Percentiles rank a stretch among this genome's conserved stretches.
These are phyloP conservation scores for Amphibolis antarctica DNA, from an alignment of 106 monocot species.

Conservation along the genomic window DNA sequence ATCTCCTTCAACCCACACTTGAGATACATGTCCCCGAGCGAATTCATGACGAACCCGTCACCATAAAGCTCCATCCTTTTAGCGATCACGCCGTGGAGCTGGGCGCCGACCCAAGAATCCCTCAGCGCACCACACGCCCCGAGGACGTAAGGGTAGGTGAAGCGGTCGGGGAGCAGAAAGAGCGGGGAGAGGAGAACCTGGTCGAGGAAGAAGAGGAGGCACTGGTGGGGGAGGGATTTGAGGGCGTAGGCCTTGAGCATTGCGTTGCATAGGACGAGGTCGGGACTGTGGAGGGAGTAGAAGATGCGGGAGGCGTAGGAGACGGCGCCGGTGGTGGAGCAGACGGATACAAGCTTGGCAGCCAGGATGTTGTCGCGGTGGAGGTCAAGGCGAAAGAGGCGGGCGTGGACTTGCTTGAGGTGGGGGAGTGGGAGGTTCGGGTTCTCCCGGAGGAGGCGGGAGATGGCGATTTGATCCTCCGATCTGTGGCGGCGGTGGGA, in stretches of 20 bases:
- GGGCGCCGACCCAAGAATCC: conserved; percentile 5
- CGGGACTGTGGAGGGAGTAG: conserved; percentile 19
- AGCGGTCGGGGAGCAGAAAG: conserved; percentile 27
- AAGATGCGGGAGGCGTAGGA: conserved; percentile 29
- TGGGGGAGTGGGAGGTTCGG: conserved; percentile 19
- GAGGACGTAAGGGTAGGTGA: conserved; percentile 40
- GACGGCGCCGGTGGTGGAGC: conserved; percentile 15
- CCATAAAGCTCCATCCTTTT: conserved; percentile 16
- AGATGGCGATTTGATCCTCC: conserved; percentile 10
- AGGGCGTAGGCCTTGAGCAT: conserved; percentile 19
- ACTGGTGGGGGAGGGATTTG: conserved; percentile 5
- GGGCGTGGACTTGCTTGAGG: conserved; percentile 31
- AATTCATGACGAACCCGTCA: conserved; percentile 32
- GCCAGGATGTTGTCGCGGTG: conserved; percentile 30
- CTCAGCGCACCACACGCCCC: conserved; percentile 24
- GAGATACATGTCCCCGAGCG: conserved; percentile 35
- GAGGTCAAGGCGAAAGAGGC: conserved; percentile 25
- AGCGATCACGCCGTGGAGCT: conserved; percentile 31
- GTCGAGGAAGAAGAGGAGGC: conserved; percentile 17
- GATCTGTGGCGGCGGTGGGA: not conserved
- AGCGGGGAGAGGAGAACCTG: not conserved
- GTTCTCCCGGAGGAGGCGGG: conserved; percentile 9
- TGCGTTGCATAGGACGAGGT: conserved; percentile 29
- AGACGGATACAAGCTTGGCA: conserved; percentile 25
- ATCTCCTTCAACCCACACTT: conserved; percentile 10